Percentiles rank a stretch among this genome's conserved stretches.
phyloP scores from a whole-genome alignment of 208 protist species.

The Leishmania martiniquensis region DNA sequence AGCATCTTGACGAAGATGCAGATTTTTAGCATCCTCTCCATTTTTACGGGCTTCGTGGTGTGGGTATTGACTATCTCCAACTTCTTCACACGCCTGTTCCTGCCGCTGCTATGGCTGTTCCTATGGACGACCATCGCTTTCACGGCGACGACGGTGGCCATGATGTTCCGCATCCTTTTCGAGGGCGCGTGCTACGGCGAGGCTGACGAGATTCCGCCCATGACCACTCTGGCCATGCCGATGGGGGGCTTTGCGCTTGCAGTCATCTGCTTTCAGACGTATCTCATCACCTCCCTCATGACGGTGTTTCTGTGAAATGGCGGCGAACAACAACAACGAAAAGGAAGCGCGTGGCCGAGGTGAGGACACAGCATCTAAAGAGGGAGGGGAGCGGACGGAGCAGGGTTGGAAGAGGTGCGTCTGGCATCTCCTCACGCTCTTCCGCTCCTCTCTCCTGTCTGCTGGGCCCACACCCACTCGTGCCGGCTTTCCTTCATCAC shows the following conservation, averaged over 20 bases:
- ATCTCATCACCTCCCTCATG: constrained; percentile 39
- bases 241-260: constrained; percentile 46
- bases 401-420: background rate
- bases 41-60: constrained; percentile 43
- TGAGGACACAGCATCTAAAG: no score
- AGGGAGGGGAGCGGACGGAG: background rate
- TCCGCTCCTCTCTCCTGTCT: background rate
- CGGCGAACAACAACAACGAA: no score
- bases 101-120: constrained; percentile 53
- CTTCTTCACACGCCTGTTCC: constrained; percentile 55
- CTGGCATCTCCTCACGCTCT: background rate
- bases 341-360: no score
- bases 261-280: constrained; percentile 33
- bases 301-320: constrained; percentile 39
- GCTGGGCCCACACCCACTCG: background rate
- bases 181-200: constrained; percentile 45
- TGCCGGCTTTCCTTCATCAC: background rate
- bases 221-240: constrained; percentile 40
- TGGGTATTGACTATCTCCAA: constrained; percentile 40
- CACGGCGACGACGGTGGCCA: constrained; percentile 26
- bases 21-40: constrained; percentile 42
- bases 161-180: constrained; percentile 39
- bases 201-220: constrained; percentile 33
- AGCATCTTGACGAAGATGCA: constrained; percentile 38
- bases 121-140: constrained; percentile 40